Base-by-base conservation (phyloP, 2,329 filamentous ascomycete species). In the Cytospora paraplurivora region DNA sequence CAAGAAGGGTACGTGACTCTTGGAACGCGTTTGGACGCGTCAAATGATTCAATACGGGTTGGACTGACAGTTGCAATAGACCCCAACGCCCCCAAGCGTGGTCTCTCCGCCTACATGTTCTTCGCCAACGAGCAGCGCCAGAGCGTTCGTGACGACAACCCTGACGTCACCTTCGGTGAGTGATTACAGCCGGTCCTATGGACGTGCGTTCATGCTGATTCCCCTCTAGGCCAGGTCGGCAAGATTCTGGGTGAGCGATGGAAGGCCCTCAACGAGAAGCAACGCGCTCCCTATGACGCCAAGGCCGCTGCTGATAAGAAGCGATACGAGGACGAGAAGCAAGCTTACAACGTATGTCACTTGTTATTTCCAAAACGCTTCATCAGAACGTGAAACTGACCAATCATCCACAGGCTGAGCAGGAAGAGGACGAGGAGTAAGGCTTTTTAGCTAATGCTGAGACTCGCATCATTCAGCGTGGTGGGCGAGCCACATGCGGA, bases 51-150 rank as follows among this genome's bases (percentile, higher is more conserved):
- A 12, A 27, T 7, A 34, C 50, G 44, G 37, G 10, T 61, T 21
- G 44, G 44, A 21, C 68, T 67, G 38, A 66, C 49, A 34, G 21
- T 13, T 4, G 15, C 19, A 51, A 10, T 73, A 96, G 93, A 97
- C 81, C 93, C 93, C 80, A 97, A 97, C 81, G 94, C 93, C 66
- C 95, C 95, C 78, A 99, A 98, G 93, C 93, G 95, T 81, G 95
- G 94, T 84, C 92, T 99, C 57, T 98, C 95, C 60, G 95, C 95
- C 69, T 99, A 99, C 88, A 99, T 99, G 95, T 98, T 98, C 90
- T 99, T 98, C 78, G 95, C 95, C 87, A 98, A 98, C 76, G 95
- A 98, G 82, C 92, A 97, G 82, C 93, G 95, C 72, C 94, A 98
- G 77, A 96, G 95, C 79, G 95, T 99, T 72, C 92, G 95, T 73